These are phyloP conservation scores for Saccharomycopsis fodiens DNA, from an alignment of 805 yeast species.

Conservation along the genomic window DNA sequence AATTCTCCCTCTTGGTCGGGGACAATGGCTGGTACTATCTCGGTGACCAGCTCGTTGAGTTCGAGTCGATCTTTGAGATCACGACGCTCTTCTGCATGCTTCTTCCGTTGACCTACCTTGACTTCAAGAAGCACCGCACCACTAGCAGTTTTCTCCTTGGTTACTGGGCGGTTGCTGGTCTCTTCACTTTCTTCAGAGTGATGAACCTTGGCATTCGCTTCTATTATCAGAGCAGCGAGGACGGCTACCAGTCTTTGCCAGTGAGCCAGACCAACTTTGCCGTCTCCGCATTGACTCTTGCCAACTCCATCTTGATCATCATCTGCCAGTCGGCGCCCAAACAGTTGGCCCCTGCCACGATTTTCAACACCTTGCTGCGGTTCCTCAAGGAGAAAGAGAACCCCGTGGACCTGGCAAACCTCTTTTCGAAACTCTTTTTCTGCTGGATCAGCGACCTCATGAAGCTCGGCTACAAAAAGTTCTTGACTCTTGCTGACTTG, in stretches of 20 bases:
- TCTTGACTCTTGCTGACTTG: slow-evolving; percentile 51
- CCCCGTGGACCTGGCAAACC: slow-evolving; percentile 54
- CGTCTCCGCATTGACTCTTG: slow-evolving; percentile 28
- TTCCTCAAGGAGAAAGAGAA: slow-evolving; percentile 26
- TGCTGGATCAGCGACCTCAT: slow-evolving; percentile 88
- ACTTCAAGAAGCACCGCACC: slow-evolving; percentile 55
- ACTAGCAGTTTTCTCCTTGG: slow-evolving; percentile 63
- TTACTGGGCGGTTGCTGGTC: slow-evolving; percentile 60
- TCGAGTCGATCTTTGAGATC: slow-evolving; percentile 33
- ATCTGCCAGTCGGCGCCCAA: slow-evolving; percentile 33
- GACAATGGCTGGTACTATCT: slow-evolving; percentile 22
- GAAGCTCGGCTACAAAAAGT: slow-evolving; percentile 63
- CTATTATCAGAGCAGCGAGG: slow-evolving; percentile 25
- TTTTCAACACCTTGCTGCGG: slow-evolving; percentile 34
- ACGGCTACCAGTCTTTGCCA: slow-evolving; percentile 17
- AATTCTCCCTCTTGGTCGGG: slow-evolving; percentile 22
- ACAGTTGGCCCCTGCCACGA: slow-evolving; percentile 28
- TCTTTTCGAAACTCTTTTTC: slow-evolving; percentile 72
- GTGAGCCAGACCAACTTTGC: slow-evolving; percentile 24
- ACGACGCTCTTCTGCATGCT: slow-evolving; percentile 42
- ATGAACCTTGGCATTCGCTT: slow-evolving; percentile 32
- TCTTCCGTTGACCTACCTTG: slow-evolving; percentile 55
- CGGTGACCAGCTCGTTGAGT: slow-evolving; percentile 22
- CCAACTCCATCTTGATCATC: slow-evolving; percentile 28
- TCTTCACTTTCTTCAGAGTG: slow-evolving; percentile 41